These are phyloP conservation scores for Phytophthora agathidicida DNA, from an alignment of 352 stramenopile genomes.

Conservation along the genomic window DNA sequence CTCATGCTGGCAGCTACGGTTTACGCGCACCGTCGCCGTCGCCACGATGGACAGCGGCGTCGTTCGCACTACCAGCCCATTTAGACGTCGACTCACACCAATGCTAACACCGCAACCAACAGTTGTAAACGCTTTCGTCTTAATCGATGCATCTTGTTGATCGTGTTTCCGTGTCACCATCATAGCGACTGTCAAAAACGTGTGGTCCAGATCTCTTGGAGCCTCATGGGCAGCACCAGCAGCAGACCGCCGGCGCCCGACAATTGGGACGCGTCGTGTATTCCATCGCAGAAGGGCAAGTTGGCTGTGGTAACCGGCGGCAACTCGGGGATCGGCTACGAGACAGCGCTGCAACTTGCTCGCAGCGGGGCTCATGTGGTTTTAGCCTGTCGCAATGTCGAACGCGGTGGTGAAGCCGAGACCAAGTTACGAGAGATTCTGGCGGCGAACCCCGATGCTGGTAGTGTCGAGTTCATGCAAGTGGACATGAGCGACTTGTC, in stretches of 20 bases:
- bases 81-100: constrained; percentile 10
- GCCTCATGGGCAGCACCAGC: constrained; percentile 6
- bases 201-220: neutral
- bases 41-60: constrained; percentile 12
- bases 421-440: constrained; percentile 22
- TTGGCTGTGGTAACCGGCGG: constrained; percentile 40
- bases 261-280: constrained; percentile 22
- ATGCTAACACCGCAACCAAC: neutral
- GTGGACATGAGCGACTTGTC: constrained; percentile 49
- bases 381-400: constrained; percentile 37
- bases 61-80: constrained; percentile 29
- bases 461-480: constrained; percentile 56
- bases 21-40: constrained; percentile 26
- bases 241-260: constrained; percentile 18
- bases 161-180: neutral
- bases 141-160: neutral
- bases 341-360: constrained; percentile 42
- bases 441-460: neutral
- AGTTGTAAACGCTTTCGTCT: too few relatives aligned
- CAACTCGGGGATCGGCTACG: constrained; percentile 41
- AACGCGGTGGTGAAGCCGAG: constrained; percentile 27
- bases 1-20: constrained; percentile 28
- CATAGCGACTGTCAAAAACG: constrained; percentile 15
- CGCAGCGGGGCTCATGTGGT: constrained; percentile 40
- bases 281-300: constrained; percentile 32